Evolutionary conservation across 192 early-diverging fungal genomes (phyloP), one percentile per base, ranked within the genome.

Genomic region (Podochytrium sp.): DNA sequence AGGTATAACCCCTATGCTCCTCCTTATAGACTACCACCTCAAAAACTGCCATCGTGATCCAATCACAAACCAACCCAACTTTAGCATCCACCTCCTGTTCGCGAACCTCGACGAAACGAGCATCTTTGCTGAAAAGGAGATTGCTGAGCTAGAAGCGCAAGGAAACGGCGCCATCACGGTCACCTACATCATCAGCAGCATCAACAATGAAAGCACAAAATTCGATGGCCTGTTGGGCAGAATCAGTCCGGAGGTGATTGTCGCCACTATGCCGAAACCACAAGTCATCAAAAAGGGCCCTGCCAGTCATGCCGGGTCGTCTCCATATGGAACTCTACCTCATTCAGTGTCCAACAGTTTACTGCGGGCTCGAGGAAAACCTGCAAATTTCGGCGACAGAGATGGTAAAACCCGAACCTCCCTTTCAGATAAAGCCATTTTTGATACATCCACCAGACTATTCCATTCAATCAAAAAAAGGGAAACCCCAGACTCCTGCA

Each of bases 11-110:
- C 67, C 80, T 10, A 75, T 81, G 73, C 53, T 81, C 7, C 41
- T 78, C 16, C 30, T 74, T 18, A 78, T 81, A 12, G 80, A 81
- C 63, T 81, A 76, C 64, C 76, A 81, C 53, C 51, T 81, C 7
- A 56, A 61, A 40, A 57, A 78, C 53, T 73, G 55, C 27, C 16
- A 29, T 7, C 56, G 74, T 0, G 76, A 78, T 32, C 74, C 76
- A 23, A 51, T 37, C 30, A 78, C 65, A 18, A 73, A 73, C 23
- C 20, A 39, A 16, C 76, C 72, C 6, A 30, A 47, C 33, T 52
- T 60, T n/a, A 25, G 58, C 23, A 75, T 75, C 23, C 55, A 65
- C 38, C 42, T 81, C 2, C 58, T 81, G 25, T 57, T 59, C 37
- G 30, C 61, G 6, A 75, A 75, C 40, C 7, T 69, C 14, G 55